A percentile compares a stretch with the other conserved stretches of the same genome.
These are phyloP conservation scores for Saccharomyces uvarum DNA, from an alignment of 1,139 yeast species.

Conservation along the genomic window DNA sequence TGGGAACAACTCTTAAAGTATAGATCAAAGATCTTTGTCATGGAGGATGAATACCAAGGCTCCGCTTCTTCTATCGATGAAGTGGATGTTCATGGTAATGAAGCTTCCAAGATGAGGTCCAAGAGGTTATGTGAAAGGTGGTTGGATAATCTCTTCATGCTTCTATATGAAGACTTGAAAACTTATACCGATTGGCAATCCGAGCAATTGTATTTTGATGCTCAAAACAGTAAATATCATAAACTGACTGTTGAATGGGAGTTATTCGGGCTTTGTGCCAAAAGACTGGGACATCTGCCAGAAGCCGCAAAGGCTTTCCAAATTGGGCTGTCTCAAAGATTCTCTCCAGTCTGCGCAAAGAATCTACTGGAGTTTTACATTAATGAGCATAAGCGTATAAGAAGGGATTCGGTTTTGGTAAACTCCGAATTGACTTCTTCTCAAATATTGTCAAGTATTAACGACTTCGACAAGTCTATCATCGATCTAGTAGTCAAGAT, in stretches of 20 bases:
- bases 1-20: constrained; percentile 82
- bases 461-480: constrained; percentile 51
- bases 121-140: constrained; percentile 94
- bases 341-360: constrained; percentile 74
- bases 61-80: constrained; percentile 16
- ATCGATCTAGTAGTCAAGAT: constrained; percentile 68
- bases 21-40: constrained; percentile 86
- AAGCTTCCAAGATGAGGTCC: constrained; percentile 11
- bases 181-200: constrained; percentile 95
- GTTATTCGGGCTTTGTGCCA: constrained; percentile 76
- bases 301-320: constrained; percentile 81
- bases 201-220: constrained; percentile 75
- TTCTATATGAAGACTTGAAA: constrained; percentile 83
- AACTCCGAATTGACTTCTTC: constrained; percentile 28
- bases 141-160: constrained; percentile 89
- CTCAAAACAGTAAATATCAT: constrained; percentile 68
- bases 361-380: constrained; percentile 63
- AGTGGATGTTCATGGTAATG: not conserved
- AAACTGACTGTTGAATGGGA: constrained; percentile 94
- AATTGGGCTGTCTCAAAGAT: constrained; percentile 63
- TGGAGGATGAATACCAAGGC: constrained; percentile 78
- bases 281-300: constrained; percentile 71
- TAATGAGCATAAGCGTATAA: constrained; percentile 31
- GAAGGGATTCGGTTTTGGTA: constrained; percentile 17
- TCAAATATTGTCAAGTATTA: constrained; percentile 37